These are phyloP conservation scores for Acanthamoeba triangularis DNA, from an alignment of 208 protist genomes.

Conservation along the genomic window DNA sequence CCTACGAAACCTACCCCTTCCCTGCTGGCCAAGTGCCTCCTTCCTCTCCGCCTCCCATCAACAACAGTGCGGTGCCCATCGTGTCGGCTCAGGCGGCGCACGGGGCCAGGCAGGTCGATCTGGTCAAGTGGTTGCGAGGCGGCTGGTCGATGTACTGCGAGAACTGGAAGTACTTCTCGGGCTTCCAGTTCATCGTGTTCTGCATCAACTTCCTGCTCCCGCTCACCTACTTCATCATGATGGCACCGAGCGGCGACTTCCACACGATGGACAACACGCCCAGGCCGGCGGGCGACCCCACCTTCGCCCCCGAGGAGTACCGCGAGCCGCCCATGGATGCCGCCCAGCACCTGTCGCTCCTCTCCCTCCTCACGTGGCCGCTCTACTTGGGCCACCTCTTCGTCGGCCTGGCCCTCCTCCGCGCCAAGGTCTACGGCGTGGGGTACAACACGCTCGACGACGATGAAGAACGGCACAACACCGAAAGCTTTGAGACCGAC, in stretches of 20 bases:
- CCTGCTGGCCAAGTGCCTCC: background rate
- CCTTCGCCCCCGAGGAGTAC: background rate
- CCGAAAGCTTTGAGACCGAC: background rate
- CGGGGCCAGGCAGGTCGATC: conserved; percentile 1
- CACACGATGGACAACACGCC: background rate
- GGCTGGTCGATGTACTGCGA: conserved; percentile 32
- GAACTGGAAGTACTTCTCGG: conserved; percentile 68
- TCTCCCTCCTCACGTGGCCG: conserved; percentile 48
- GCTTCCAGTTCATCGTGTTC: conserved; percentile 61
- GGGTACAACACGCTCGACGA: conserved; percentile 36
- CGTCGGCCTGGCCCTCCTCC: conserved; percentile 32
- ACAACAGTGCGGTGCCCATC: background rate
- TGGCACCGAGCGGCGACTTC: background rate
- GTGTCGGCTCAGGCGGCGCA: background rate
- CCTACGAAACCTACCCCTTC: background rate
- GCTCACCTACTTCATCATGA: conserved; percentile 15
- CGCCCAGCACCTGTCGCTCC: conserved; percentile 4
- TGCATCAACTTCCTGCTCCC: conserved; percentile 29
- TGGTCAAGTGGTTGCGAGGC: conserved; percentile 51
- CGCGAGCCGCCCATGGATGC: background rate
- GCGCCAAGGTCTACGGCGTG: conserved; percentile 58
- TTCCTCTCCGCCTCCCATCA: background rate
- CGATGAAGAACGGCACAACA: background rate
- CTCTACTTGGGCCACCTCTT: conserved; percentile 68
- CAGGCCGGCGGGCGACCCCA: background rate